A percentile compares a stretch with the other conserved stretches of the same genome.
These are phyloP conservation scores for Pestalotiopsis sp. DNA, from an alignment of 2,329 filamentous ascomycete species.

Conservation along the genomic window DNA sequence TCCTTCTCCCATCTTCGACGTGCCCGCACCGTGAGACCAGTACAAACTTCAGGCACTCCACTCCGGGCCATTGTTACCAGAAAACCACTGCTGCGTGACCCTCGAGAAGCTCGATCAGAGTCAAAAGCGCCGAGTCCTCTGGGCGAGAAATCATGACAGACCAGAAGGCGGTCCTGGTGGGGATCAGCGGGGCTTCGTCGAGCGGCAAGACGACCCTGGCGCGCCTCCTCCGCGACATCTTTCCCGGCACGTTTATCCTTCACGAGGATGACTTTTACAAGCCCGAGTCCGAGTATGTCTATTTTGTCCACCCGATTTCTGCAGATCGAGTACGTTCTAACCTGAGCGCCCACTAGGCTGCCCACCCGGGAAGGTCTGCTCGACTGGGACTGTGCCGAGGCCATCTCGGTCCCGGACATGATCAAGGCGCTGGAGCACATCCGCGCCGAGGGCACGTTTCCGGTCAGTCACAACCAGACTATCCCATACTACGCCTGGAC, in stretches of 20 bases:
- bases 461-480: slow-evolving; percentile 45
- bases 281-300: slow-evolving; percentile 67
- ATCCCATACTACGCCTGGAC: slow-evolving; percentile 20
- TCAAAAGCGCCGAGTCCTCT: background rate
- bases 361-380: slow-evolving; percentile 63
- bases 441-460: slow-evolving; percentile 65
- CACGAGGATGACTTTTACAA: slow-evolving; percentile 98
- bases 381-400: slow-evolving; percentile 90
- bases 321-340: background rate
- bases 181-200: slow-evolving; percentile 86
- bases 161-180: slow-evolving; percentile 67
- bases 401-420: slow-evolving; percentile 74
- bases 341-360: slow-evolving; percentile 40
- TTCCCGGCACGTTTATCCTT: slow-evolving; percentile 78
- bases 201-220: slow-evolving; percentile 95
- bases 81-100: background rate
- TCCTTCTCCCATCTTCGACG: background rate
- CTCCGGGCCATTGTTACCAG: background rate
- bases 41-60: background rate
- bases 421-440: slow-evolving; percentile 70
- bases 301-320: background rate
- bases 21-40: background rate
- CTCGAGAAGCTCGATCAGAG: background rate
- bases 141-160: slow-evolving; percentile 20
- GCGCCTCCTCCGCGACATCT: slow-evolving; percentile 79